phyloP scores from a whole-genome alignment of 345 rosid genomes.

The Draba incana region DNA sequence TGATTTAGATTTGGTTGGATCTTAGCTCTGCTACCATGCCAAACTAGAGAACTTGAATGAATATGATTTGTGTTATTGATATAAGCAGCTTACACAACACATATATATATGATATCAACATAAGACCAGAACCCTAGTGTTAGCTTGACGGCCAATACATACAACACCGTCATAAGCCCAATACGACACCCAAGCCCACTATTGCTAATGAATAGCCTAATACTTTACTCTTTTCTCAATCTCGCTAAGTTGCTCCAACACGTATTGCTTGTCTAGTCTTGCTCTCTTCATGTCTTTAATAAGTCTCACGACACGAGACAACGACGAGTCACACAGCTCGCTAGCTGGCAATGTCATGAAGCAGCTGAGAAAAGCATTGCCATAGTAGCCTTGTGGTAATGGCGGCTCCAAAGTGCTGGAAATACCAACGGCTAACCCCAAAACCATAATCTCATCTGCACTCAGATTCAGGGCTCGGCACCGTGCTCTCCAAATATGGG shows the following conservation, averaged over 20 bases:
- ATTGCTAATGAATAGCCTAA: no score
- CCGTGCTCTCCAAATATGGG: slow-evolving; percentile 51
- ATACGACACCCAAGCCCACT: no score
- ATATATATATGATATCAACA: no score
- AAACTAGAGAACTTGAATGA: no score
- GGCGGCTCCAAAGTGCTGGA: slow-evolving; percentile 41
- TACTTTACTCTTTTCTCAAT: slow-evolving; percentile 33
- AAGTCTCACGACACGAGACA: slow-evolving; percentile 35
- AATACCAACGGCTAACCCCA: slow-evolving; percentile 36
- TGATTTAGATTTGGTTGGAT: no score
- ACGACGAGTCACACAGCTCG: slow-evolving; percentile 40
- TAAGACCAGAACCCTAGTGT: no score
- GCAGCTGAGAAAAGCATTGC: slow-evolving; percentile 44
- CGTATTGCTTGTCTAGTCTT: slow-evolving; percentile 4
- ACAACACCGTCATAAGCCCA: no score
- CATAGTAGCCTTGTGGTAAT: slow-evolving; percentile 51
- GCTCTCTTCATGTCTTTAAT: slow-evolving; percentile 46
- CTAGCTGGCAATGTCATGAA: slow-evolving; percentile 28
- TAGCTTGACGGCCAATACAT: no score
- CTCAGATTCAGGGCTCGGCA: slow-evolving; percentile 45
- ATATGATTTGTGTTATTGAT: no score
- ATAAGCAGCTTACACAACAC: no score
- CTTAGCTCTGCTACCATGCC: no score
- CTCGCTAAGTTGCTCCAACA: slow-evolving; percentile 12
- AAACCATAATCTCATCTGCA: slow-evolving; percentile 31